Evolutionary conservation across 2,329 filamentous ascomycete genomes (phyloP), one percentile per base, ranked within the genome.

Genomic region (Penicillium sp.): DNA sequence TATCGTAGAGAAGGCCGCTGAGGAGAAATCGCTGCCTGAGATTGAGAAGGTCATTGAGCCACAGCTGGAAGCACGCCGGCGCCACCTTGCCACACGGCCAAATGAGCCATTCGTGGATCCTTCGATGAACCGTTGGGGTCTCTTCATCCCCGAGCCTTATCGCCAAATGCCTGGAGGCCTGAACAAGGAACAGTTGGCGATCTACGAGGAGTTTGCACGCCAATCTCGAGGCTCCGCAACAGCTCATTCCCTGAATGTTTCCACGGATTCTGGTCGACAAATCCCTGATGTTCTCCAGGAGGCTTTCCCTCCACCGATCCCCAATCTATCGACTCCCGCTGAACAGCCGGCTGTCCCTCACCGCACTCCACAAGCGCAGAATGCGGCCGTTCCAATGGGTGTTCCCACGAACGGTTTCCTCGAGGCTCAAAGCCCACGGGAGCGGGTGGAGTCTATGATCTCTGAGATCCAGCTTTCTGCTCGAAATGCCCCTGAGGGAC

Each of bases 161-260:
- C 93, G 95, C 71, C 86, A 97, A 68, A 89, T 90, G 40, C 89
- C 92, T 13, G 85, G 85, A 55, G 94, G 94, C 4, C 80, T 99
- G 55, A 98, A 97, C 71, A 84, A 90, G 26, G 92, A 97, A 70
- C 95, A 99, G 72, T 87, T 98, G 81, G 91, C 91, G 11, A 96
- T 99, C 28, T 99, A 99, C 72, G 93, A 98, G 71, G 93, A 98
- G 65, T 99, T 99, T 76, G 92, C 92, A 10, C 85, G 93, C 58
- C 92, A 96, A 73, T 89, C 92, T 30, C 89, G 92, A 58, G 85
- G 84, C n/a, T 78, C 84, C 45, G 76, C 72, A 75, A 82, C 72
- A 68, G 83, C 63, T 75, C 87, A 79, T 73, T 82, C 72, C 72
- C 87, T 76, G 75, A 87, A 73, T 75, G 75, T 79, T 8, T 85